Evolutionary conservation across 257 asterid species (phyloP), one percentile per base, ranked within the genome.

Genomic region (Scutellaria barbata): DNA sequence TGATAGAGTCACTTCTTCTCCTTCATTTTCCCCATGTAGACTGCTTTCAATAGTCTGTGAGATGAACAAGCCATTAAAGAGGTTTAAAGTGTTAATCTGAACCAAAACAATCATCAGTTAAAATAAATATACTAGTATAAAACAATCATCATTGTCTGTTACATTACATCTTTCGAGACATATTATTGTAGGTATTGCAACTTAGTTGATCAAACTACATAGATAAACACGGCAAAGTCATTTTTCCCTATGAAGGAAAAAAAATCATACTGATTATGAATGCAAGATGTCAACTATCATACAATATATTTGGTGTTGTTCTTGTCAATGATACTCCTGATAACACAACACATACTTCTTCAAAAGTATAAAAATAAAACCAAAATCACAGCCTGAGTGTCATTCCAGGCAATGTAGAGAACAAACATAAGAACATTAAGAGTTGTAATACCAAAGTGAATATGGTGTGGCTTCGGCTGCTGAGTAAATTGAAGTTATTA

Each of bases 391-490:
- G 68, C 59, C 18, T 16, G 25, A 40, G 57, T 62, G 51, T 48
- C 46, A 48, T 60, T 40, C n/a, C 55, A 12, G 2, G 48, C 46
- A 74, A 70, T 66, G 47, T 10, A 37, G 64, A 63, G 51, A 37
- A 65, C 47, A 54, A 41, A 81, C 65, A 41, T 53, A 75, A 52
- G 67, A 73, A 61, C n/a, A 71, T 55, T 54, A 66, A 74, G 74
- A 74, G 69, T 17, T 67, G 41, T 37, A 77, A 65, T 83, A 90
- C 97, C 97, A 90, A 76, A 61, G 97, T 90, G 79, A 90, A 90
- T 77, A 90, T 90, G 33, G 97, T 90, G 82, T 90, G 97, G 87
- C 97, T 90, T 78, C 97, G 93, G 81, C 97, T 90, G 92, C 97
- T 90, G 79, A 90, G 81, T 77, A 90, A 77, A 80, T 90, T 90